Percentiles rank a stretch among this genome's conserved stretches.
phyloP scores from a whole-genome alignment of 352 stramenopile species.

The Phytophthora foliorum region DNA sequence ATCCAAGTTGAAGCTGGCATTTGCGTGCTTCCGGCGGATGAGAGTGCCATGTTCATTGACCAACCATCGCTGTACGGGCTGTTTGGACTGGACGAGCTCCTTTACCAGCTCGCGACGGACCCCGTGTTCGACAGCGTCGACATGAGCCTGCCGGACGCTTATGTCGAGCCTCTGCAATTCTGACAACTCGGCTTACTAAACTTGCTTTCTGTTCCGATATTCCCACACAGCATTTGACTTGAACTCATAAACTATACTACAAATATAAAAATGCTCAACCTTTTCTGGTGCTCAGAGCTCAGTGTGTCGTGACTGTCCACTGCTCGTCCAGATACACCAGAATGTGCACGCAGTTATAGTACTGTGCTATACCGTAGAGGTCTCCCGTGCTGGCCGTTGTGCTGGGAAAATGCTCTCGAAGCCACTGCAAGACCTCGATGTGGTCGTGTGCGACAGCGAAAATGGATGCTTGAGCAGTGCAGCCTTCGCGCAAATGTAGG shows the following conservation, averaged over 20 bases:
- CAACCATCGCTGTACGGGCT: too few relatives aligned
- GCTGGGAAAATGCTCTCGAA: constrained; percentile 25
- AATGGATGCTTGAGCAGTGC: constrained; percentile 28
- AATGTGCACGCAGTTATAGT: constrained; percentile 35
- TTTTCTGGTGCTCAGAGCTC: not conserved
- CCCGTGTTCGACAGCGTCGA: constrained; percentile 32
- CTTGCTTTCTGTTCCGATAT: constrained; percentile 2
- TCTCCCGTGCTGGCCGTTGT: constrained; percentile 8
- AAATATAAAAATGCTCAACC: not conserved
- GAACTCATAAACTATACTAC: not conserved
- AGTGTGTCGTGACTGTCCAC: constrained; percentile 6
- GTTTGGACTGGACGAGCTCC: constrained; percentile 26
- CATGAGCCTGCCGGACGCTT: constrained; percentile 19
- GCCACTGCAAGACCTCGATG: constrained; percentile 37
- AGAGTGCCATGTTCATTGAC: constrained; percentile 4
- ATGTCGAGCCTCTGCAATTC: constrained; percentile 32
- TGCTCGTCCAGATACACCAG: constrained; percentile 20
- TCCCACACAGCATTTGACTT: constrained; percentile 4
- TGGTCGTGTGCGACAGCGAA: constrained; percentile 34
- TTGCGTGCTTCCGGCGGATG: constrained; percentile 15
- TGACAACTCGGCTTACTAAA: constrained; percentile 8
- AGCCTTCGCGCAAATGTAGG: constrained; percentile 2
- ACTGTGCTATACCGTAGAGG: constrained; percentile 25
- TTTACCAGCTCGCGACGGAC: constrained; percentile 24
- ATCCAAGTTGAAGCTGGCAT: constrained; percentile 37